Evolutionary conservation across 305 asterid species (phyloP).

Genomic region (Striga hermonthica): DNA sequence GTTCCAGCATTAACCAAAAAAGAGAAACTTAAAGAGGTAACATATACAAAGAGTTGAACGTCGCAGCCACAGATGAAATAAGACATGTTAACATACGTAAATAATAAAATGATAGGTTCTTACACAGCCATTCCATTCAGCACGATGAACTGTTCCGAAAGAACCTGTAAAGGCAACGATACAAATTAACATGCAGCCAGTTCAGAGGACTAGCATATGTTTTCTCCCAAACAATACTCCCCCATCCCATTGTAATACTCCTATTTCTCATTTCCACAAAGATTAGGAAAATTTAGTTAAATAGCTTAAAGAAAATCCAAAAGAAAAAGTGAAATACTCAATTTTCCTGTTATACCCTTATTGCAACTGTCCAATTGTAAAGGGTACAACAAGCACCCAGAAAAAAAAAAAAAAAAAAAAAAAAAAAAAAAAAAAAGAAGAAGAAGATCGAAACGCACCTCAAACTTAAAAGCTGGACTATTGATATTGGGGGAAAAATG

Average conservation of each 20-base stretch:
- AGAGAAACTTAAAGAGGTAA: conserved; percentile 1
- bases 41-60: conserved; percentile 20
- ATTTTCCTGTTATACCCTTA: neutral
- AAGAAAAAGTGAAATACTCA: no score
- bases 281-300: no score
- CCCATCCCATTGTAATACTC: no score
- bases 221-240: no score
- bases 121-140: conserved; percentile 99
- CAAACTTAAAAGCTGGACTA: no score
- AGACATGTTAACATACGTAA: conserved; percentile 21
- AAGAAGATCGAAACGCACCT: no score
- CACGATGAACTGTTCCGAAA: conserved; percentile 96
- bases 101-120: conserved; percentile 40
- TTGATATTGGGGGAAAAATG: no score
- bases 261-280: no score
- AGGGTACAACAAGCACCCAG: no score
- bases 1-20: conserved; percentile 1
- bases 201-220: conserved; percentile 12
- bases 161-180: conserved; percentile 61
- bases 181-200: conserved; percentile 27
- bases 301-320: no score
- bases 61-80: conserved; percentile 26
- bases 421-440: no score
- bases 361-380: conserved; percentile 7
- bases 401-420: no score